Evolutionary conservation across 164 flowering plant species (phyloP).

Genomic region (Houttuynia cordata): DNA sequence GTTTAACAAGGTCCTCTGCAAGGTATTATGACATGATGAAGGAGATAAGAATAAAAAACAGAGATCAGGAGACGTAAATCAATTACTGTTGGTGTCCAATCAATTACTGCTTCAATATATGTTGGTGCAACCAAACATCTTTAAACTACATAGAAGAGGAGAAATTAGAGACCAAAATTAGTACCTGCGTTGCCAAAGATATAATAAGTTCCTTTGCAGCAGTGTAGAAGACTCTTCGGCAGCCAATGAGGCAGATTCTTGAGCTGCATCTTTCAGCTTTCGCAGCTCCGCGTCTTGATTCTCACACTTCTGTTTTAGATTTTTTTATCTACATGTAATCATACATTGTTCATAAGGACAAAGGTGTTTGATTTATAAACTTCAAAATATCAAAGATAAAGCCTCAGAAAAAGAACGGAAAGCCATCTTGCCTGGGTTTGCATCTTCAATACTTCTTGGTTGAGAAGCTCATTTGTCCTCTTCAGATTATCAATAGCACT

Average conservation of each 20-base stretch:
- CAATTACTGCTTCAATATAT: slow-evolving; percentile 11
- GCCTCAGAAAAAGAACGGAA: too few relatives aligned
- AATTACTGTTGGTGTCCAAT: too few relatives aligned
- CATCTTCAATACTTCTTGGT: too few relatives aligned
- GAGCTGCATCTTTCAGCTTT: slow-evolving; percentile 30
- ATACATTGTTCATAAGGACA: slow-evolving; percentile 38
- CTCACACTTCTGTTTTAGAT: too few relatives aligned
- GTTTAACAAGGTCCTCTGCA: too few relatives aligned
- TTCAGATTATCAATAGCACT: slow-evolving; percentile 57
- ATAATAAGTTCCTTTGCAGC: too few relatives aligned
- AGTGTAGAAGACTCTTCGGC: slow-evolving; percentile 40
- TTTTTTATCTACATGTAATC: slow-evolving; percentile 50
- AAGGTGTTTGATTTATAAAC: not conserved
- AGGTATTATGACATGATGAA: not conserved
- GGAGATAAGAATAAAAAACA: not conserved
- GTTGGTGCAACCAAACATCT: slow-evolving; percentile 38
- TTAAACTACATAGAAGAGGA: too few relatives aligned
- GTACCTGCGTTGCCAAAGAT: too few relatives aligned
- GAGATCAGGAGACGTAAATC: not conserved
- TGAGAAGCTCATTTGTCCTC: slow-evolving; percentile 57
- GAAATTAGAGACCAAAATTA: too few relatives aligned
- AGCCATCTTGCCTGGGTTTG: slow-evolving; percentile 46
- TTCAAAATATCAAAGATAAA: too few relatives aligned
- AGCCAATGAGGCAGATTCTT: slow-evolving; percentile 32
- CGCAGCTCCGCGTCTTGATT: slow-evolving; percentile 54